Evolutionary conservation across 306 rosid species (phyloP), one percentile per base, ranked within the genome.

Genomic region (Cicer bijugum): DNA sequence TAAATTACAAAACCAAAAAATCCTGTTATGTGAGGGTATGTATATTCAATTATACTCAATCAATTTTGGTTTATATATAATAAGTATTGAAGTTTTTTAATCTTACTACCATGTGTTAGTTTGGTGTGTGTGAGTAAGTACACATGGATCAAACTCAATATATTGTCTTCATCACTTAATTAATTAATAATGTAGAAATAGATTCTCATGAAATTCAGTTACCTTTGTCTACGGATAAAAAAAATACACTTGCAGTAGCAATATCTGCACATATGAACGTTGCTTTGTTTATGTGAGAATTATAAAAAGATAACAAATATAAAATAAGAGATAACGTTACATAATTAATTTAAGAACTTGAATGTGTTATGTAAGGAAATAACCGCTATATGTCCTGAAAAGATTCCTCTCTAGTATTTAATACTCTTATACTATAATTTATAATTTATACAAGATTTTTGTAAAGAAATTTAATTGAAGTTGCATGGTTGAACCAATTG

Each of bases 181-280:
- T 17, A 57, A 15, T 40, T 33, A 16, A 33, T 33, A 63, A 17
- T 37, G 17, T 39, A 43, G 78, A 62, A 70, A 78, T 80, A 82
- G 81, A 85, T 77, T 59, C 85, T 77, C 92, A 35, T 82, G 53
- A 62, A 67, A 74, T 63, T 79, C 84, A 82, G 74, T 57, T 66
- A 14, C 16, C 51, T 55, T 14, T 20, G 37, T 23, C 2, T 19
- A 9, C 19, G 6, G 16, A 39, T 42, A 16, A 67, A 28, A 10
- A 28, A 70, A 7, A 35, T 43, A 78, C 55, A 79, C 72, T 67
- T 74, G 84, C 71, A 73, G 58, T 71, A 70, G 20, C 20, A 9
- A 19, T 17, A 17, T 57, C 81, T 84, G 89, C 83, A 67, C 75
- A 84, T 75, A 65, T 76, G 90, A 87, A 84, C 95, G 95, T 87